phyloP scores from a whole-genome alignment of 148 eudicot genomes.

The Vaccinium myrtillus region DNA sequence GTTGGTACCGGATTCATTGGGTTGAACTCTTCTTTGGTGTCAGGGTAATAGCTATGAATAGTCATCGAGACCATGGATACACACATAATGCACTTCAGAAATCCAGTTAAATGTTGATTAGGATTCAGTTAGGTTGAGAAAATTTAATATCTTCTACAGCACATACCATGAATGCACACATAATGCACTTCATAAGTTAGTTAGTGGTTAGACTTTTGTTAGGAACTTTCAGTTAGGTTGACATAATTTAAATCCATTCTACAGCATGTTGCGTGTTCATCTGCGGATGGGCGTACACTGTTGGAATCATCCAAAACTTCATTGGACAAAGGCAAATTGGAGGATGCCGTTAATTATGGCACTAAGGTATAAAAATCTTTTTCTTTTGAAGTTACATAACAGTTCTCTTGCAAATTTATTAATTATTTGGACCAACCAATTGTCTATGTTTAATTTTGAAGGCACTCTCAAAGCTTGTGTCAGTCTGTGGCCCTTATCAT shows the following conservation, averaged over 20 bases:
- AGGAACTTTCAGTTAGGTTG: not conserved
- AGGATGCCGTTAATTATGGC: constrained; percentile 97
- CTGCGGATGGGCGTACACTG: constrained; percentile 98
- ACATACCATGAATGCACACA: constrained; percentile 26
- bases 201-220: not conserved
- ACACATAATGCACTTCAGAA: constrained; percentile 12
- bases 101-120: not conserved
- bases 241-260: not conserved
- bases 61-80: constrained; percentile 46
- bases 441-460: constrained; percentile 26
- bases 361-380: constrained; percentile 60
- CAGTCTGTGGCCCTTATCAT: constrained; percentile 99
- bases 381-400: not conserved
- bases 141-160: constrained; percentile 42
- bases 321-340: constrained; percentile 98
- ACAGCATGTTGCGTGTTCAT: constrained; percentile 99
- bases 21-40: too few relatives aligned
- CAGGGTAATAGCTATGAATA: too few relatives aligned
- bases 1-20: too few relatives aligned
- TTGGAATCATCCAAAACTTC: constrained; percentile 98
- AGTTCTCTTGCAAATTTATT: not conserved
- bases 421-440: constrained; percentile 16
- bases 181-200: not conserved
- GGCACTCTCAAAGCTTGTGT: constrained; percentile 98
- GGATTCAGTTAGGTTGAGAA: constrained; percentile 20